A percentile compares a stretch with the other conserved stretches of the same genome.
Evolutionary conservation across 176 grass and related monocot genomes (phyloP).

Genomic region (Carex cristatella): DNA sequence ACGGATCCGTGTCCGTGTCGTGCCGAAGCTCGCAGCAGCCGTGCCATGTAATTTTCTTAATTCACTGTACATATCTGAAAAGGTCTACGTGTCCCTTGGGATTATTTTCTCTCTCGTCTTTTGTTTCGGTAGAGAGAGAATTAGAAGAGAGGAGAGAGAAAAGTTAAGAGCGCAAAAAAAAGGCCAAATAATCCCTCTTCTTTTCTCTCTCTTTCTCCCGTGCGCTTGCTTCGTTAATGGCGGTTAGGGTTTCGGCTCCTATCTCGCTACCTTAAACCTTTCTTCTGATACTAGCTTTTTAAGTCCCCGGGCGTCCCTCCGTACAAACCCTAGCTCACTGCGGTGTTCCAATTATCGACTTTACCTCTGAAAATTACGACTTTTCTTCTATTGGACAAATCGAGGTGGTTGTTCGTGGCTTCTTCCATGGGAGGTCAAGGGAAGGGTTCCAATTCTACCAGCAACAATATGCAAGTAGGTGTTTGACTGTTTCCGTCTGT

Average conservation of each 20-base stretch:
- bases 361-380: background rate
- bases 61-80: background rate
- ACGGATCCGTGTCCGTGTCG: too few relatives aligned
- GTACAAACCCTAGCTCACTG: constrained; percentile 26
- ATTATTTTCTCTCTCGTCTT: constrained; percentile 10
- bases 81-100: background rate
- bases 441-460: constrained; percentile 22
- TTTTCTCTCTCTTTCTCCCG: background rate
- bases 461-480: constrained; percentile 31
- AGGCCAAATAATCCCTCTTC: constrained; percentile 7
- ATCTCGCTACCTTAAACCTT: background rate
- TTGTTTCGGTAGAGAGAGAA: constrained; percentile 27
- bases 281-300: background rate
- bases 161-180: constrained; percentile 18
- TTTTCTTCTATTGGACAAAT: constrained; percentile 17
- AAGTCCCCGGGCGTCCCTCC: background rate
- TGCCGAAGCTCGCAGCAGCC: too few relatives aligned
- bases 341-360: constrained; percentile 16
- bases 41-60: too few relatives aligned
- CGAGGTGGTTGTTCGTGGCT: background rate
- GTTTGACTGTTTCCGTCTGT: background rate
- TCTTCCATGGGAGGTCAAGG: constrained; percentile 30
- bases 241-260: constrained; percentile 36
- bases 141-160: constrained; percentile 11
- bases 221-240: constrained; percentile 35